Evolutionary conservation across 768 basidiomycete species (phyloP), one percentile per base, ranked within the genome.

Genomic region (Boletus rex-veris): DNA sequence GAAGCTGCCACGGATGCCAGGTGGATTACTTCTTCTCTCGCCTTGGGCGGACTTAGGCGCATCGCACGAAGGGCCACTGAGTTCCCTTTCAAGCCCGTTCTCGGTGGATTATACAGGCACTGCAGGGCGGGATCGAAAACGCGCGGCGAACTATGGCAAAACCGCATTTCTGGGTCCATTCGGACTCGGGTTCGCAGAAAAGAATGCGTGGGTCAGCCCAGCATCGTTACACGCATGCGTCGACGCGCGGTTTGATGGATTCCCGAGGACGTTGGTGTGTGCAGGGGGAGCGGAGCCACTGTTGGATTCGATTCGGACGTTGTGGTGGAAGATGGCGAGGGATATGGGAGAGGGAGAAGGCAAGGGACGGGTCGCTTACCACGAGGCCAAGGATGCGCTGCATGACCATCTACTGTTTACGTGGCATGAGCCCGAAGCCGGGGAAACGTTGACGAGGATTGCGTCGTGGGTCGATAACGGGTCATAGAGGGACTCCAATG

Each of bases 231-330:
- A 77, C 43, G 67, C 76, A 1, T 62, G 63, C 11, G 63, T 77
- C 33, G 35, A 60, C 2, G 70, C 77, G 8, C 61, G 71, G 45
- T 88, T 86, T 65, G 71, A 71, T 39, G 77, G 75, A 7, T 87
- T 83, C 63, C 85, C 84, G 3, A 71, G 77, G 47, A 85, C 85
- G 0, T 81, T 83, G 64, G 77, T 88, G 33, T 74, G 78, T 19
- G 76, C 76, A 2, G 86, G 84, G 5, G 82, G 79, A 4, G 80
- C 78, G 0, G 86, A 88, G 61, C 62, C 80, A 0, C 57, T 83
- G n/a, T 64, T 77, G 37, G 84, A 86, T 64, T 75, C 77, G 37
- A 82, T 85, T 48, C 60, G 67, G 42, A 75, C 74, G 1, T 64
- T 84, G 53, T 70, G 70, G 33, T 71, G 79, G 46, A 74, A 73